Evolutionary conservation across 2,329 filamentous ascomycete species (phyloP), one percentile per base, ranked within the genome.

Genomic region (Ceratocystis huliohia): DNA sequence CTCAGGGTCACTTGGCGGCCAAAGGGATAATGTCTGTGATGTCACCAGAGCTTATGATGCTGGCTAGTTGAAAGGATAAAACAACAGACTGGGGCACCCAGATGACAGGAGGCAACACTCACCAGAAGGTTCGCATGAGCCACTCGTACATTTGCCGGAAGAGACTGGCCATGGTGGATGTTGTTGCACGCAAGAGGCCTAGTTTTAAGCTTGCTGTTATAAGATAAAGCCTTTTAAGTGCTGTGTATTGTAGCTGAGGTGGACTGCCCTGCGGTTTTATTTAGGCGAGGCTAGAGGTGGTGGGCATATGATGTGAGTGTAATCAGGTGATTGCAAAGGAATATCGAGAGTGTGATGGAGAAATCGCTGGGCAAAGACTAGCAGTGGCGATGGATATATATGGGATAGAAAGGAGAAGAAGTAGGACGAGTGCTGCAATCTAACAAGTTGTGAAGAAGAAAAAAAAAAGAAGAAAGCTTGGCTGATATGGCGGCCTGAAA

Each of bases 61-160:
- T 20, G 30, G 30, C 28, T 5, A 30, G 7, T 7, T 59, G 15
- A 4, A 20, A 30, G 25, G 10, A 59, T 8, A 37, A 37, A 37
- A 59, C 5, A 30, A 15, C 8, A 22, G 7, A 5, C n/a, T 15
- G 17, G 3, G 17, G 56, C 13, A 37, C 4, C 13, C 17, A 59
- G 56, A 8, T 2, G 17, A 33, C 17, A 56, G 4, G 10, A 25
- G 8, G 17, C 25, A 41, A 46, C 20, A 82, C 84, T 81, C 74
- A 97, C 93, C 94, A 99, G 79, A 99, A 97, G 74, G 94, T 89
- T 81, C 93, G 88, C 79, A 99, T 80, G 76, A 97, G 82, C 93
- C 93, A 97, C 84, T 97, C 94, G 82, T 97, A 97, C 77, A 99
- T 87, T 79, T 87, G 88, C 75, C 88, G 89, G 78, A 99, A 96